Percentiles rank a stretch among this genome's conserved stretches.
Conservation (phyloP, 2,329 filamentous ascomycete genomes). For the Aspergillus puulaauensis region DNA sequence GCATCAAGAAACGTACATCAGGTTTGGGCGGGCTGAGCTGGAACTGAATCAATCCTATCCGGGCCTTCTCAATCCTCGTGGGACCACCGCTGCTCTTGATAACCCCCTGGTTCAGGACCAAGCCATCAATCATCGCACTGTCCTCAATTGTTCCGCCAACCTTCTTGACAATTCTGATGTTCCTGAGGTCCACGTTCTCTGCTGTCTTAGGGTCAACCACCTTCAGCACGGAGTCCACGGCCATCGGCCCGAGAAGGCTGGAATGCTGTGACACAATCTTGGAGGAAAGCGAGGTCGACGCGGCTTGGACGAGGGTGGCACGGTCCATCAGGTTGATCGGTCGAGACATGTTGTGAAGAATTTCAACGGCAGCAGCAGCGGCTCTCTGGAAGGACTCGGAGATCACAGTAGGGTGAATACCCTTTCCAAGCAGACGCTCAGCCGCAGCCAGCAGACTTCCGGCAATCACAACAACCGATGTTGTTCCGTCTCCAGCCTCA, state of each 20-base stretch:
- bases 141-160: slow-evolving; percentile 97
- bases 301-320: slow-evolving; percentile 87
- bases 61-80: slow-evolving; percentile 92
- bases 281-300: slow-evolving; percentile 93
- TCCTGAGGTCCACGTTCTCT: slow-evolving; percentile 93
- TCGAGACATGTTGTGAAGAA: slow-evolving; percentile 93
- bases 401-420: slow-evolving; percentile 95
- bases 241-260: slow-evolving; percentile 93
- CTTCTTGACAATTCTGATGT: slow-evolving; percentile 97
- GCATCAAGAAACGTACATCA: slow-evolving; percentile 62
- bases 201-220: slow-evolving; percentile 94
- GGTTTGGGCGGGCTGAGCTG: slow-evolving; percentile 97
- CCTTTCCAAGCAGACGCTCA: slow-evolving; percentile 85
- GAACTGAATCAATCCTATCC: slow-evolving; percentile 96
- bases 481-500: slow-evolving; percentile 96
- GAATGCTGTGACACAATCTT: slow-evolving; percentile 99
- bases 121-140: slow-evolving; percentile 91
- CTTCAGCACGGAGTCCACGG: slow-evolving; percentile 92
- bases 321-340: slow-evolving; percentile 88
- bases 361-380: slow-evolving; percentile 80
- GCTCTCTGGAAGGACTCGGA: slow-evolving; percentile 97
- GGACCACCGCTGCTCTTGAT: slow-evolving; percentile 93
- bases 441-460: slow-evolving; percentile 92
- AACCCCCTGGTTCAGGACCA: slow-evolving; percentile 88
- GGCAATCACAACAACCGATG: slow-evolving; percentile 95